Conservation (phyloP, 2,329 filamentous ascomycete genomes). For the Colletotrichum musae region DNA sequence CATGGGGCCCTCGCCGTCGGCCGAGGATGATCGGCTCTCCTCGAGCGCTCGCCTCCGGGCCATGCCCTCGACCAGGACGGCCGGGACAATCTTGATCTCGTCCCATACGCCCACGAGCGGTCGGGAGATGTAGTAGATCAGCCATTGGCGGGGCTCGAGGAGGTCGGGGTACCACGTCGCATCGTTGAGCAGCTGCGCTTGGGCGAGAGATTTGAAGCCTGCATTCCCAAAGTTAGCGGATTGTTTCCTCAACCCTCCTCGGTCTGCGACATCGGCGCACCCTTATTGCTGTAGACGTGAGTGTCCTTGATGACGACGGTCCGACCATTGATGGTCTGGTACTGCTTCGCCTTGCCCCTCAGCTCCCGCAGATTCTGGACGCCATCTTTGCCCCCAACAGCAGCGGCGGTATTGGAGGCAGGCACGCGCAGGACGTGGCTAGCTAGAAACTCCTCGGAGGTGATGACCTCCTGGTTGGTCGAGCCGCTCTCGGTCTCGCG, state of each 20-base stretch:
- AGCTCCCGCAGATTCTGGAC: constrained; percentile 82
- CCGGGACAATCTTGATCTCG: constrained; percentile 78
- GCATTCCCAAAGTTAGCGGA: constrained; percentile 26
- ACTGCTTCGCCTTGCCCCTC: constrained; percentile 94
- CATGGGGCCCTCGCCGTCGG: constrained; percentile 59
- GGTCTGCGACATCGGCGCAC: constrained; percentile 59
- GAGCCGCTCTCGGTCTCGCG: constrained; percentile 89
- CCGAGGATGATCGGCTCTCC: constrained; percentile 52
- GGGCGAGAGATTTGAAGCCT: constrained; percentile 94
- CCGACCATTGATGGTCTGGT: constrained; percentile 91
- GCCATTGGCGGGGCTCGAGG: constrained; percentile 93
- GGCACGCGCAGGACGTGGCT: constrained; percentile 96
- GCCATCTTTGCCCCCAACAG: constrained; percentile 69
- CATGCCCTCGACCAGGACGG: constrained; percentile 67
- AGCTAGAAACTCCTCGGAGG: constrained; percentile 93
- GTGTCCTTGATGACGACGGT: constrained; percentile 96
- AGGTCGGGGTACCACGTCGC: constrained; percentile 89
- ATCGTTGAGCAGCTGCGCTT: constrained; percentile 89
- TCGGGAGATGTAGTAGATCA: constrained; percentile 95
- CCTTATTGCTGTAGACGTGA: constrained; percentile 96
- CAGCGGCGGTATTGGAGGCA: constrained; percentile 56
- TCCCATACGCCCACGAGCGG: constrained; percentile 90
- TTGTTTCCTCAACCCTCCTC: not conserved
- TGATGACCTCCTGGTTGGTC: constrained; percentile 83
- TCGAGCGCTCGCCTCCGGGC: constrained; percentile 56